These are phyloP conservation scores for Zangia roseola DNA, from an alignment of 768 basidiomycete species.

Conservation along the genomic window DNA sequence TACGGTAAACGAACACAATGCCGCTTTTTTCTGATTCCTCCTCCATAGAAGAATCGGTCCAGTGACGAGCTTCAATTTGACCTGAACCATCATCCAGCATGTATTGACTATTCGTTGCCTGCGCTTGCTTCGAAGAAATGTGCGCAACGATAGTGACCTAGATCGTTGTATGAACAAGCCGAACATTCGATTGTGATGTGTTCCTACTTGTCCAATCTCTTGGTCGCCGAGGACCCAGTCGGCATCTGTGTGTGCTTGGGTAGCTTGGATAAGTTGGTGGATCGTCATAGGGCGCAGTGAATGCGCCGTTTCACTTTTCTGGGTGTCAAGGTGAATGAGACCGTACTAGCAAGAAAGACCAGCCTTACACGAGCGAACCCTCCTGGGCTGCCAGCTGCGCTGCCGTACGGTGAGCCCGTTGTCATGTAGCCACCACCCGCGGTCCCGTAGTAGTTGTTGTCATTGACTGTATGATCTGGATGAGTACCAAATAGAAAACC, in stretches of 20 bases:
- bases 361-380: conserved; percentile 44
- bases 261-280: conserved; percentile 69
- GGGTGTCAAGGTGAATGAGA: background rate
- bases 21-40: conserved; percentile 52
- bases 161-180: background rate
- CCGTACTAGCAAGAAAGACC: background rate
- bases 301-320: conserved; percentile 41
- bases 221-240: conserved; percentile 83
- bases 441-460: conserved; percentile 44
- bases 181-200: background rate
- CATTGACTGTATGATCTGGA: conserved; percentile 15
- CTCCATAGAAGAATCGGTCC: conserved; percentile 67
- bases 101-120: conserved; percentile 81
- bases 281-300: conserved; percentile 75
- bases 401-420: conserved; percentile 58
- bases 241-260: conserved; percentile 84
- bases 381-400: conserved; percentile 59
- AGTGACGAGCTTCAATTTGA: conserved; percentile 72
- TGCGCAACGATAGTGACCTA: conserved; percentile 77
- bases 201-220: conserved; percentile 75
- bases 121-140: conserved; percentile 62
- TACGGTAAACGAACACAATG: conserved; percentile 39
- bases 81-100: conserved; percentile 86
- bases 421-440: conserved; percentile 59
- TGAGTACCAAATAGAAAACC: conserved; percentile 2